These are phyloP conservation scores for Ganoderma leucocontextum DNA, from an alignment of 1,284 basidiomycete genomes.

Conservation along the genomic window DNA sequence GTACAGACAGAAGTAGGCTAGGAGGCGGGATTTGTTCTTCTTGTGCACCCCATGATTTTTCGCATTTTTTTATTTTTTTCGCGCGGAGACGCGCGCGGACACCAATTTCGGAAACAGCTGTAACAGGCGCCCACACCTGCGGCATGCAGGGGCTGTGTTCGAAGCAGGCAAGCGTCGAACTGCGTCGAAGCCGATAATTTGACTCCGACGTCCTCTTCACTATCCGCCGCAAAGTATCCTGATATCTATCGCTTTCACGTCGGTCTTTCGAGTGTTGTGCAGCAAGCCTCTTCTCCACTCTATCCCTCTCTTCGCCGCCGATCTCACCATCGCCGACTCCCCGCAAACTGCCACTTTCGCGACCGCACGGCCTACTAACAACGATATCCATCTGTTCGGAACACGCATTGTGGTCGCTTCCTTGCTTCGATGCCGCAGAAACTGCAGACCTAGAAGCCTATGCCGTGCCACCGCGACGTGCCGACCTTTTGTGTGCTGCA, in stretches of 20 bases:
- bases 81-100: no score
- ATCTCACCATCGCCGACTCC: background rate
- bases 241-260: background rate
- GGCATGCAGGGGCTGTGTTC: background rate
- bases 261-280: background rate
- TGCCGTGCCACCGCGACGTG: background rate
- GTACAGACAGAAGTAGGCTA: no score
- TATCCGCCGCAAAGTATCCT: background rate
- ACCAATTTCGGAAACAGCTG: no score
- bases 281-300: background rate
- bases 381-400: background rate
- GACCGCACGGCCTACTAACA: background rate
- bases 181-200: background rate
- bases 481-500: background rate
- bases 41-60: no score
- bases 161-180: background rate
- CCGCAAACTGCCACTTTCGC: background rate
- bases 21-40: no score
- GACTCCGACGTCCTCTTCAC: background rate
- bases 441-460: background rate
- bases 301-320: background rate
- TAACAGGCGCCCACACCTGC: no score
- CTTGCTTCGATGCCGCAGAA: constrained; percentile 8
- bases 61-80: no score
- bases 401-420: background rate